phyloP scores from a whole-genome alignment of 2,329 filamentous ascomycete genomes.

The Xylariaceae sp. region DNA sequence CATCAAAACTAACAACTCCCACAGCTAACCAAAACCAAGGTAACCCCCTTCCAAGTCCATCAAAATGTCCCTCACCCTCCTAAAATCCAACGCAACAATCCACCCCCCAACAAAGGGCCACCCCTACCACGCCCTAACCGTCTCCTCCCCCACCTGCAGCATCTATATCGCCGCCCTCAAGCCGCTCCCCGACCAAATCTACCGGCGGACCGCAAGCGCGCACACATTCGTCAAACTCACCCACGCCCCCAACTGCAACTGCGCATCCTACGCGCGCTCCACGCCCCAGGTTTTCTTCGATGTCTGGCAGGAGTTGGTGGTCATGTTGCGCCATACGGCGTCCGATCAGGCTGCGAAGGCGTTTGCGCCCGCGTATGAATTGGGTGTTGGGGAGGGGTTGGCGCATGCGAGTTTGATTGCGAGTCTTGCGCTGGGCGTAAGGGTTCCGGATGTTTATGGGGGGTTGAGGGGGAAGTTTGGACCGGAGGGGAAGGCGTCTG shows the following conservation, averaged over 20 bases:
- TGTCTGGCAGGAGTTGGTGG: constrained; percentile 3
- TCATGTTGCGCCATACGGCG: neutral
- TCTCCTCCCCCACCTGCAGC: neutral
- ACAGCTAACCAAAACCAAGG: too few relatives aligned
- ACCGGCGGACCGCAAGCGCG: neutral
- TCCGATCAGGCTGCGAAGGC: neutral
- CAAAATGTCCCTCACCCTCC: neutral
- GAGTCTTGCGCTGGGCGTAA: neutral
- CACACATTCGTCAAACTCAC: neutral
- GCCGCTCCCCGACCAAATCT: neutral
- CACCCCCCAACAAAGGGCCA: neutral
- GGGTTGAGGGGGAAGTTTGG: neutral
- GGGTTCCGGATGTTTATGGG: neutral
- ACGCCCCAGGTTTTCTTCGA: neutral
- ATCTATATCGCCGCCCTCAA: constrained; percentile 1
- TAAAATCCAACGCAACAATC: constrained; percentile 2
- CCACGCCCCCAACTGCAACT: neutral
- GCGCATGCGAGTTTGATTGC: constrained; percentile 7
- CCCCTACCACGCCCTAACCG: constrained; percentile 1
- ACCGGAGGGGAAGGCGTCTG: neutral
- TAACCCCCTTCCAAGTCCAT: neutral
- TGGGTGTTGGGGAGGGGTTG: neutral
- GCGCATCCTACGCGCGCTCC: neutral
- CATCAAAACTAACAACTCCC: too few relatives aligned
- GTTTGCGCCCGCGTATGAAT: constrained; percentile 2